phyloP scores from a whole-genome alignment of 2,329 filamentous ascomycete species.

The Cryoendolithus antarcticus region DNA sequence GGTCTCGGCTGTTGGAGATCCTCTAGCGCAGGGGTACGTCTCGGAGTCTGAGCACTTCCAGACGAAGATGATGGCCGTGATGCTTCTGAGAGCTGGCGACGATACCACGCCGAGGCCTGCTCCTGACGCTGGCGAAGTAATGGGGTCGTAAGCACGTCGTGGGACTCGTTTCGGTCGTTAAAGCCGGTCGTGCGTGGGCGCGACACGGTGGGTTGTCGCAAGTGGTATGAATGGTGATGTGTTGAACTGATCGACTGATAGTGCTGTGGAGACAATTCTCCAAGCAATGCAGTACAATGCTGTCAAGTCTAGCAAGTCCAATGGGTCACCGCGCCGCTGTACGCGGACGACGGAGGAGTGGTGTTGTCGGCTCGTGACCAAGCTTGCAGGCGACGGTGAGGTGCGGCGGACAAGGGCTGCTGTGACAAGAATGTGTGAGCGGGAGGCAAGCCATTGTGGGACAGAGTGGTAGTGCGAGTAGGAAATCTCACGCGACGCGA shows the following conservation, averaged over 20 bases:
- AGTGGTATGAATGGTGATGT: constrained; percentile 1
- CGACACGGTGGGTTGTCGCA: constrained; percentile 27
- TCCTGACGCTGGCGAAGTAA: constrained; percentile 24
- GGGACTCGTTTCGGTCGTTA: constrained; percentile 42
- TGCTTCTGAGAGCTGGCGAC: too few species aligned
- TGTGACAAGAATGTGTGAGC: too few species aligned
- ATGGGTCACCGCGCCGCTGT: constrained; percentile 6
- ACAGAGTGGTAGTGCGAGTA: too few species aligned
- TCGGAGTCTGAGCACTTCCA: too few species aligned
- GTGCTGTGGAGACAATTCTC: background rate
- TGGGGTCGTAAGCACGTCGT: constrained; percentile 42
- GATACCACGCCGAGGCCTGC: too few species aligned
- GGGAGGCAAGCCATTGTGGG: too few species aligned
- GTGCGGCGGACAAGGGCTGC: too few species aligned
- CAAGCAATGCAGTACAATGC: background rate
- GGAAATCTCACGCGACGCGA: too few species aligned
- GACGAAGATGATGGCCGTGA: too few species aligned
- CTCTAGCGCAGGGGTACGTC: too few species aligned
- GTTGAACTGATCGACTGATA: background rate
- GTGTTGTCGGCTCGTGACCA: constrained; percentile 1
- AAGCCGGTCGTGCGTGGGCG: constrained; percentile 25
- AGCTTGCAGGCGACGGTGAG: background rate
- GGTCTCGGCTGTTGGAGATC: constrained; percentile 21
- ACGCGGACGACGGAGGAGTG: constrained; percentile 3
- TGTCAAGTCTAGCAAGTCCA: background rate